Evolutionary conservation across 345 rosid genomes (phyloP).

Genomic region (Gossypium rotundifolium): DNA sequence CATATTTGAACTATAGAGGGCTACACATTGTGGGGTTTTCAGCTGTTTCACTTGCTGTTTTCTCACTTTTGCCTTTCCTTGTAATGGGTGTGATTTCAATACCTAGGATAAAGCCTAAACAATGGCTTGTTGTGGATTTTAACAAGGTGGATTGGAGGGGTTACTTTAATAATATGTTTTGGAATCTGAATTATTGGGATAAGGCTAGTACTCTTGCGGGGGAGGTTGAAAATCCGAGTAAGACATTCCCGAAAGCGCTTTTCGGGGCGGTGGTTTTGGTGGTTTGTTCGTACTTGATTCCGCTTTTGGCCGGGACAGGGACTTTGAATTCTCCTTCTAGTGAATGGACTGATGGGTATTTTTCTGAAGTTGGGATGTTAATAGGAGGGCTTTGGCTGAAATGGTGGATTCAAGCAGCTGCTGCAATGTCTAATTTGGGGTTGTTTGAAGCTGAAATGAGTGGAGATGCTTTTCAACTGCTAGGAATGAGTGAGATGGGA

Average conservation of each 20-base stretch:
- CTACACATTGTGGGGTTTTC: constrained; percentile 19
- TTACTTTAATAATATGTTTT: constrained; percentile 84
- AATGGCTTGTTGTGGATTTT: constrained; percentile 67
- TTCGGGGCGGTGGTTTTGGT: constrained; percentile 76
- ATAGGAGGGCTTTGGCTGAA: constrained; percentile 88
- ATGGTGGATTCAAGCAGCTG: constrained; percentile 93
- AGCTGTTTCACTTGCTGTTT: constrained; percentile 61
- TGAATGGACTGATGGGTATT: constrained; percentile 89
- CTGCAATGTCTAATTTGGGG: constrained; percentile 91
- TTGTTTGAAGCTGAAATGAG: constrained; percentile 98
- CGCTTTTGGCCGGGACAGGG: constrained; percentile 83
- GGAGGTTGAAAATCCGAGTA: constrained; percentile 74
- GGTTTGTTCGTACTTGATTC: constrained; percentile 65
- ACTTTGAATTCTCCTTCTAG: constrained; percentile 41
- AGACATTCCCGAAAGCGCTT: constrained; percentile 85
- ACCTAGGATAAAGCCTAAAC: constrained; percentile 56
- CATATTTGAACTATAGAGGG: not conserved
- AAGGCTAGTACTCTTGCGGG: constrained; percentile 94
- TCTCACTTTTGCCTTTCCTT: constrained; percentile 71
- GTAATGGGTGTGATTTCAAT: constrained; percentile 66
- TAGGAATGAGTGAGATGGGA: constrained; percentile 91
- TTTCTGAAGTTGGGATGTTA: constrained; percentile 85
- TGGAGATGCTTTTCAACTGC: constrained; percentile 83
- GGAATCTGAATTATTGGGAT: constrained; percentile 97
- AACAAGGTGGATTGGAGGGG: constrained; percentile 77